phyloP scores from a whole-genome alignment of 305 asterid species.

The Rubia peregrina region DNA sequence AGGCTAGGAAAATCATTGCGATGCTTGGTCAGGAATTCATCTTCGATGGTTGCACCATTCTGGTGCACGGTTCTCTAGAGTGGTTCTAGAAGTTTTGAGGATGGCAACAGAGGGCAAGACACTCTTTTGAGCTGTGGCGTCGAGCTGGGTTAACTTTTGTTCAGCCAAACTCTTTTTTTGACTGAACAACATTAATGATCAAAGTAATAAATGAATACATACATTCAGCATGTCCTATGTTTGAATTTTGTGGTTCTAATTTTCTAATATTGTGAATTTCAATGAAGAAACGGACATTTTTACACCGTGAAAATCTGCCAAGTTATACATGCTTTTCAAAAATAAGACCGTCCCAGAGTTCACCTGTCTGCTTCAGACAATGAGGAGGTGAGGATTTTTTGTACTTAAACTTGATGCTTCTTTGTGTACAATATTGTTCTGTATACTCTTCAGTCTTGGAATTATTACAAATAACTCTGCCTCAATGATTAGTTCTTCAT shows the following conservation, averaged over 20 bases:
- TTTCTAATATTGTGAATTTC: too few species aligned
- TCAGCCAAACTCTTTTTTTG: too few species aligned
- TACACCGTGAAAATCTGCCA: too few species aligned
- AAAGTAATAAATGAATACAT: too few species aligned
- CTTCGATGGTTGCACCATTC: conserved; percentile 84
- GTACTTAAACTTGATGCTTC: not conserved
- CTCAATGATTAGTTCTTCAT: not conserved
- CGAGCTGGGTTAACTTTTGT: too few species aligned
- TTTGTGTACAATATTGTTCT: not conserved
- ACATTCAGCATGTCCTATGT: too few species aligned
- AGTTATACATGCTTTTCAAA: too few species aligned
- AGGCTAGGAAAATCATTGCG: conserved; percentile 82
- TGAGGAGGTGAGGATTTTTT: conserved; percentile 50
- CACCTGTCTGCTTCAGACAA: conserved; percentile 10
- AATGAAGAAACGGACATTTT: too few species aligned
- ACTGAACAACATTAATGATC: too few species aligned
- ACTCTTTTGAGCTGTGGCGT: conserved; percentile 63
- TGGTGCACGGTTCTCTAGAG: conserved; percentile 97
- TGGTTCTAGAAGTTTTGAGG: conserved; percentile 69
- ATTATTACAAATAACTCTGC: not conserved
- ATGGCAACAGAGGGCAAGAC: conserved; percentile 70
- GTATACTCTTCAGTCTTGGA: not conserved
- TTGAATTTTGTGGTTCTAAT: too few species aligned
- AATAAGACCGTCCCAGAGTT: too few species aligned
- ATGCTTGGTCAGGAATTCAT: conserved; percentile 93